These are phyloP conservation scores for Licmophora abbreviata DNA, from an alignment of 108 stramenopile species.

Conservation along the genomic window DNA sequence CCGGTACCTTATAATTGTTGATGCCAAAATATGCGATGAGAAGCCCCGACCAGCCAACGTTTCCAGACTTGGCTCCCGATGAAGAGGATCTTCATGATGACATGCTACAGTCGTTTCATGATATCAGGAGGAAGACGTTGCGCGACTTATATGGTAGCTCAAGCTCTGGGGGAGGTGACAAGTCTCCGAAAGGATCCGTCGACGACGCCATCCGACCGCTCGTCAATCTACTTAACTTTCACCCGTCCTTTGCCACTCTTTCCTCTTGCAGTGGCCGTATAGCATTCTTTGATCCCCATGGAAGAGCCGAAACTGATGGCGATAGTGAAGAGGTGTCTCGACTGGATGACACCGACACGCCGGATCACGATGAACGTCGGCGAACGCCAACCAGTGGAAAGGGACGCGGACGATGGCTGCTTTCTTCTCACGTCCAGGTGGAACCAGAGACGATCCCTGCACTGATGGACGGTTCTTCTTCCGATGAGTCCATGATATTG, in stretches of 20 bases:
- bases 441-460: constrained; percentile 25
- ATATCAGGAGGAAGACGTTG: constrained; percentile 26
- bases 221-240: constrained; percentile 67
- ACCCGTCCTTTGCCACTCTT: constrained; percentile 64
- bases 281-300: constrained; percentile 70
- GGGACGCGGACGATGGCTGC: constrained; percentile 65
- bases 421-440: constrained; percentile 55
- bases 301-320: constrained; percentile 3
- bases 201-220: constrained; percentile 66
- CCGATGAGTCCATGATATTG: constrained; percentile 15
- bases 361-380: not conserved
- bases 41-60: no score
- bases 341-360: constrained; percentile 1
- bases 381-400: no score
- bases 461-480: constrained; percentile 17
- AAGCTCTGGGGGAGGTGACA: constrained; percentile 24
- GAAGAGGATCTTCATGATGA: not conserved
- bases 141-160: constrained; percentile 15
- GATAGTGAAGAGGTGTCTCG: not conserved
- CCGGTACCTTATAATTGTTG: no score
- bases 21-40: no score
- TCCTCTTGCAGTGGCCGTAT: constrained; percentile 82
- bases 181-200: constrained; percentile 77
- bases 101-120: constrained; percentile 26
- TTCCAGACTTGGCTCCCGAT: no score